Evolutionary conservation across 805 yeast genomes (phyloP).

Genomic region (Brettanomyces custersianus): DNA sequence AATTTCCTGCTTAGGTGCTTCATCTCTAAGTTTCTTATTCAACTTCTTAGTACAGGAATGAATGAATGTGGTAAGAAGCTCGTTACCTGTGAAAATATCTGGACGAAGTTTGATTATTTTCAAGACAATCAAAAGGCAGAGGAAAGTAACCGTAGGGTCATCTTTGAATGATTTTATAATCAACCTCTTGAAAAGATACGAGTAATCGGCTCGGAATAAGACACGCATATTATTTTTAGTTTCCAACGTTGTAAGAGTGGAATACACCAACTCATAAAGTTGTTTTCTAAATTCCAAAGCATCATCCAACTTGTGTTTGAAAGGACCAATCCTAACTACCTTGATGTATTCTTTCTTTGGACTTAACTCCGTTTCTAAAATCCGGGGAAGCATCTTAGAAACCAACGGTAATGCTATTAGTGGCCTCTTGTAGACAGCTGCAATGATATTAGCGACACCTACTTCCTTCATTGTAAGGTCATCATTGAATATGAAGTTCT

Average conservation of each 20-base stretch:
- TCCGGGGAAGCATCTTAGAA: slow-evolving; percentile 36
- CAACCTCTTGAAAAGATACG: slow-evolving; percentile 28
- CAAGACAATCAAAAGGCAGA: slow-evolving; percentile 38
- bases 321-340: slow-evolving; percentile 76
- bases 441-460: slow-evolving; percentile 48
- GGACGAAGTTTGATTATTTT: slow-evolving; percentile 28
- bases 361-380: slow-evolving; percentile 43
- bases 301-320: slow-evolving; percentile 72
- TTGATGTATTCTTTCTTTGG: slow-evolving; percentile 51
- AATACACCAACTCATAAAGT: slow-evolving; percentile 59
- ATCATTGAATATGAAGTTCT: slow-evolving; percentile 22
- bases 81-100: slow-evolving; percentile 14
- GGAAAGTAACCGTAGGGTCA: slow-evolving; percentile 49
- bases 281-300: slow-evolving; percentile 68
- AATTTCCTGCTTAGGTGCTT: slow-evolving; percentile 59
- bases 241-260: slow-evolving; percentile 32
- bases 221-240: slow-evolving; percentile 13
- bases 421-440: slow-evolving; percentile 52
- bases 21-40: slow-evolving; percentile 43
- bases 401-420: slow-evolving; percentile 36
- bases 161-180: slow-evolving; percentile 47
- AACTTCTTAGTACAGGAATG: slow-evolving; percentile 33
- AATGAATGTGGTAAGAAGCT: slow-evolving; percentile 18
- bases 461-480: slow-evolving; percentile 50
- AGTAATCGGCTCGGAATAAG: slow-evolving; percentile 19